Evolutionary conservation across 805 yeast genomes (phyloP).

Genomic region (Schwanniomyces sp.): DNA sequence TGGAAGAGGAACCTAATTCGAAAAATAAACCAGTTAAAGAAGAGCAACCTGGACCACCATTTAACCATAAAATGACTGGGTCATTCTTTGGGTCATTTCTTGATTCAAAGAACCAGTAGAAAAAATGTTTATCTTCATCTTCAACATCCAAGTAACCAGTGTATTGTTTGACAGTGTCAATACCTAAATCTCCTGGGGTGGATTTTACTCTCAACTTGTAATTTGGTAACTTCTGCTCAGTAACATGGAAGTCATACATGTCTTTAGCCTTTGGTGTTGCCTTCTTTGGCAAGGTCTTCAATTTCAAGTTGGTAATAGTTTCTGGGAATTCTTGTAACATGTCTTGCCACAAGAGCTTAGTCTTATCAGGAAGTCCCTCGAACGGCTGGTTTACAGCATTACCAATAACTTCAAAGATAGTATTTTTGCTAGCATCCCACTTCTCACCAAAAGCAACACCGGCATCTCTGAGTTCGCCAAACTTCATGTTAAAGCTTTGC

Average conservation of each 20-base stretch:
- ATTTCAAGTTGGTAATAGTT: conserved; percentile 48
- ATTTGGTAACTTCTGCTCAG: conserved; percentile 40
- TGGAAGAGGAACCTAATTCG: conserved; percentile 34
- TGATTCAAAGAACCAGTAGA: conserved; percentile 46
- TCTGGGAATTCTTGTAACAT: conserved; percentile 61
- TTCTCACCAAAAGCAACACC: conserved; percentile 6
- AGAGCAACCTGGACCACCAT: conserved; percentile 40
- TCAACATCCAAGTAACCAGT: conserved; percentile 83
- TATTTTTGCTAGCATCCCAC: conserved; percentile 19
- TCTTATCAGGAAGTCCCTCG: conserved; percentile 47
- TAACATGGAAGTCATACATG: conserved; percentile 34
- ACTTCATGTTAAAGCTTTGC: conserved; percentile 15
- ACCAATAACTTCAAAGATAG: conserved; percentile 48
- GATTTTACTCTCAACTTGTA: conserved; percentile 60
- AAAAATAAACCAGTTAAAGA: conserved; percentile 34
- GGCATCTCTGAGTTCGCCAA: conserved; percentile 4
- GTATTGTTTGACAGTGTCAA: conserved; percentile 80
- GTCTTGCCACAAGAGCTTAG: conserved; percentile 60
- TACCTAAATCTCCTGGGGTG: conserved; percentile 66
- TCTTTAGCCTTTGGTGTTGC: conserved; percentile 30
- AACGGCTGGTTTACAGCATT: conserved; percentile 51
- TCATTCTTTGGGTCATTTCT: conserved; percentile 42
- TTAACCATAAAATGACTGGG: conserved; percentile 34
- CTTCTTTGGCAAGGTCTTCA: conserved; percentile 51
- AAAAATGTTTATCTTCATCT: conserved; percentile 63